phyloP scores from a whole-genome alignment of 2,329 filamentous ascomycete species.

The Escovopsis weberi region DNA sequence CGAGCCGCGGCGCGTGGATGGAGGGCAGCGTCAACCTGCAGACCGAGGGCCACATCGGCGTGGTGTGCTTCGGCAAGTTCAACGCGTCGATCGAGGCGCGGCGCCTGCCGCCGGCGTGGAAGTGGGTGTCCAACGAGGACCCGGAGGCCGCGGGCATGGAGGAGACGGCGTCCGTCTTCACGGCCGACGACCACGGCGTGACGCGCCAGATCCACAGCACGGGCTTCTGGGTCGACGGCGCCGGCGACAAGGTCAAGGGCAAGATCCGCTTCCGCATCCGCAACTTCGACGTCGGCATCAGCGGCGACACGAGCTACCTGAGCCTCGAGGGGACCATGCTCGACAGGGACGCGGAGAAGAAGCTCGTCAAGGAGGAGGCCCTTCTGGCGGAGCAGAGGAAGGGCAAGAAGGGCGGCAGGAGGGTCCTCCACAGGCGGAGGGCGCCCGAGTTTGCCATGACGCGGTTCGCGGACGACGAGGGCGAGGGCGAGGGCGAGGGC shows the following conservation, averaged over 20 bases:
- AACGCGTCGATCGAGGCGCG: slow-evolving; percentile 73
- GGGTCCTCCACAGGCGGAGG: slow-evolving; percentile 17
- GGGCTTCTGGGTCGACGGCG: slow-evolving; percentile 62
- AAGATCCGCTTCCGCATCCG: slow-evolving; percentile 64
- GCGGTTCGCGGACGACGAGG: slow-evolving; percentile 33
- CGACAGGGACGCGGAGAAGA: slow-evolving; percentile 48
- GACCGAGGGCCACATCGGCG: slow-evolving; percentile 75
- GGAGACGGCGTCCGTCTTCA: slow-evolving; percentile 25
- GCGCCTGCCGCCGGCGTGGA: slow-evolving; percentile 65
- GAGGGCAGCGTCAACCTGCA: slow-evolving; percentile 76
- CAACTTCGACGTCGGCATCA: slow-evolving; percentile 69
- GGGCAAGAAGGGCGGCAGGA: slow-evolving; percentile 19
- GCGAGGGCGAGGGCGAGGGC: slow-evolving; percentile 28
- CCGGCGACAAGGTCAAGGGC: slow-evolving; percentile 55
- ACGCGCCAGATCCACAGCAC: slow-evolving; percentile 38
- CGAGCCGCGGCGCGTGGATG: slow-evolving; percentile 56
- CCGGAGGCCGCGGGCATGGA: slow-evolving; percentile 26
- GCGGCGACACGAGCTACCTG: slow-evolving; percentile 63
- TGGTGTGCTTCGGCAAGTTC: slow-evolving; percentile 84
- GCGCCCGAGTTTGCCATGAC: slow-evolving; percentile 43
- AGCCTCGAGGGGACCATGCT: slow-evolving; percentile 85
- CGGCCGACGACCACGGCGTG: slow-evolving; percentile 35
- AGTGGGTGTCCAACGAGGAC: slow-evolving; percentile 51
- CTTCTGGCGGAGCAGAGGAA: slow-evolving; percentile 24
- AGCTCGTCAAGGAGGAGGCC: slow-evolving; percentile 31